Conservation (phyloP, 2,329 filamentous ascomycete genomes). For the Ambrosiella beaveri region DNA sequence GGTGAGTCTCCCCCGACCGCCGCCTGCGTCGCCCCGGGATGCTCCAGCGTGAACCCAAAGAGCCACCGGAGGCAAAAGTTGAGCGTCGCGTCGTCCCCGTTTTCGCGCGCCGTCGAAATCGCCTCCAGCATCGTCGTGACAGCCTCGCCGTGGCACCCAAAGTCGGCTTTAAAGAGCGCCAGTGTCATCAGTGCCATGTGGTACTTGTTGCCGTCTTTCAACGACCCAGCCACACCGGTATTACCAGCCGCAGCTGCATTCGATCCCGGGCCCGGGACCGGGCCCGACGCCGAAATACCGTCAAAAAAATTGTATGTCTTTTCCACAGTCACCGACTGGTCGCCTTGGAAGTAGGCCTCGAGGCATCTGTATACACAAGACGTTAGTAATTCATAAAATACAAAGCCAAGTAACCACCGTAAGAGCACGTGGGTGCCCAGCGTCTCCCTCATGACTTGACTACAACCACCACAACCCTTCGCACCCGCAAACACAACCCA, state of each 20-base stretch:
- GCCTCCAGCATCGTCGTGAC: conserved; percentile 91
- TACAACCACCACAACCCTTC: too few relatives aligned
- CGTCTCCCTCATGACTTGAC: too few relatives aligned
- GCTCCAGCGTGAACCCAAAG: conserved; percentile 80
- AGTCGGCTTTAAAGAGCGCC: conserved; percentile 85
- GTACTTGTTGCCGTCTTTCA: conserved; percentile 67
- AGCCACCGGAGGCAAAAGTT: conserved; percentile 95
- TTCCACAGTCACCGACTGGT: conserved; percentile 81
- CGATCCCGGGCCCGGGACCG: too few relatives aligned
- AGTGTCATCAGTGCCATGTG: conserved; percentile 90
- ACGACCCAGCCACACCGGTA: conserved; percentile 36
- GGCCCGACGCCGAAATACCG: conserved; percentile 43
- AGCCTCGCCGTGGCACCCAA: conserved; percentile 78
- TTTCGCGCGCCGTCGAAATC: conserved; percentile 84
- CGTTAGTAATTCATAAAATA: background rate
- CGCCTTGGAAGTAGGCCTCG: conserved; percentile 79
- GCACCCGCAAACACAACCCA: too few relatives aligned
- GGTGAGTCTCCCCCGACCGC: conserved; percentile 44
- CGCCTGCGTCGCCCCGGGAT: conserved; percentile 55
- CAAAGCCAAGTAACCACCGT: too few relatives aligned
- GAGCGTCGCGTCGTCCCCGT: conserved; percentile 77
- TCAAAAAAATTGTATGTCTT: conserved; percentile 90
- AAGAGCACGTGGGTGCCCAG: too few relatives aligned
- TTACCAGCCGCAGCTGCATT: too few relatives aligned
- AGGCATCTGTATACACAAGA: conserved; percentile 45